Percentiles rank a stretch among this genome's conserved stretches.
These are phyloP conservation scores for Mycocentrospora acerina DNA, from an alignment of 2,329 filamentous ascomycete genomes.

Conservation along the genomic window DNA sequence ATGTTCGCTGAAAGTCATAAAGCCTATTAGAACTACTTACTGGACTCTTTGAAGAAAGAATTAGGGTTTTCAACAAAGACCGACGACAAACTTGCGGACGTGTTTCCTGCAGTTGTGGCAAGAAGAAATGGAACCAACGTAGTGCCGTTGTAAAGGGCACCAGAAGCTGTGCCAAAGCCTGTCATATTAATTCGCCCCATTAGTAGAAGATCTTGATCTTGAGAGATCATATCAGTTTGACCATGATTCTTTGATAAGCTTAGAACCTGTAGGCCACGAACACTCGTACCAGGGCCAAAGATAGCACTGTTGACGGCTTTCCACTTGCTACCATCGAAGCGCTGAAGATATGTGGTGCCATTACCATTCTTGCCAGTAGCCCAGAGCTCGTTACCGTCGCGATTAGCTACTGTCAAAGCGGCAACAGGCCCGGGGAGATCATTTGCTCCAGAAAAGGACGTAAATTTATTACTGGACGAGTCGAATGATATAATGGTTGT, in stretches of 20 bases:
- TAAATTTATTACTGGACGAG: slow-evolving; percentile 66
- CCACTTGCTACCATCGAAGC: slow-evolving; percentile 76
- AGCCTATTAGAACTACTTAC: slow-evolving; percentile 51
- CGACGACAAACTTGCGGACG: slow-evolving; percentile 71
- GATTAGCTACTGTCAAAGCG: slow-evolving; percentile 72
- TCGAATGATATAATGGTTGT: slow-evolving; percentile 75
- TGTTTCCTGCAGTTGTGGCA: slow-evolving; percentile 65
- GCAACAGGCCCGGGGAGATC: slow-evolving; percentile 78
- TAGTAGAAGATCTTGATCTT: slow-evolving; percentile 73
- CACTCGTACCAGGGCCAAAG: slow-evolving; percentile 65
- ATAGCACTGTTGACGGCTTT: slow-evolving; percentile 56
- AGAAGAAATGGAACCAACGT: slow-evolving; percentile 77
- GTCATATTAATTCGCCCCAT: slow-evolving; percentile 80
- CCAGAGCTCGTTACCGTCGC: slow-evolving; percentile 76
- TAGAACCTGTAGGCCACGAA: slow-evolving; percentile 82
- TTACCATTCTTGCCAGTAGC: slow-evolving; percentile 70
- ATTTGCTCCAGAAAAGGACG: slow-evolving; percentile 60
- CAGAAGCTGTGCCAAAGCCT: slow-evolving; percentile 77
- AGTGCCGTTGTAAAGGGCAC: slow-evolving; percentile 84
- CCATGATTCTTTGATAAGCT: slow-evolving; percentile 69
- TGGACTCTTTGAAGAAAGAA: slow-evolving; percentile 67
- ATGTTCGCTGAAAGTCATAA: neutral
- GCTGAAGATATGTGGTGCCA: slow-evolving; percentile 75
- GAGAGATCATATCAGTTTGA: slow-evolving; percentile 62
- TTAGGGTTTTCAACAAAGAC: slow-evolving; percentile 79